phyloP scores from a whole-genome alignment of 2,329 filamentous ascomycete genomes.

The Cercospora citrullina region DNA sequence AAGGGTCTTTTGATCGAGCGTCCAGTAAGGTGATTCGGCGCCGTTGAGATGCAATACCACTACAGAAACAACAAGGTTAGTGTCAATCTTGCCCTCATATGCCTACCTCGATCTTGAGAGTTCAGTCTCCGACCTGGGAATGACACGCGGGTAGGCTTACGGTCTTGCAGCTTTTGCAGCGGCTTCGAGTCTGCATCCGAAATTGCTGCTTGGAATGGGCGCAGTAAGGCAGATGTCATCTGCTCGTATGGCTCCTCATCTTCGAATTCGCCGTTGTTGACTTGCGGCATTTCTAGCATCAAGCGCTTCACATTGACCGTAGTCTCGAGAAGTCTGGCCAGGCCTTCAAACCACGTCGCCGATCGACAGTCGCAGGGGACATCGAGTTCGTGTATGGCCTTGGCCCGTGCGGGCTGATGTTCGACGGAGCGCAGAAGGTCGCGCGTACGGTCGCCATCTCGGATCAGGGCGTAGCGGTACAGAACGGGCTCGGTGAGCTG shows the following conservation, averaged over 20 bases:
- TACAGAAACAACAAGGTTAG: constrained; percentile 8
- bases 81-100: background rate
- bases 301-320: constrained; percentile 22
- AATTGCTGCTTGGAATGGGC: constrained; percentile 22
- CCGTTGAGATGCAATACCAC: constrained; percentile 31
- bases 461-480: constrained; percentile 24
- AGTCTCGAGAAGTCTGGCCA: constrained; percentile 12
- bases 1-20: constrained; percentile 16
- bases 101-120: background rate
- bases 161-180: constrained; percentile 24
- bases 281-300: constrained; percentile 29
- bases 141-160: constrained; percentile 4
- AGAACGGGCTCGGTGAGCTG: constrained; percentile 26
- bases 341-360: constrained; percentile 16
- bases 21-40: constrained; percentile 29
- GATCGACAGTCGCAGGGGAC: constrained; percentile 17
- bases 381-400: constrained; percentile 20
- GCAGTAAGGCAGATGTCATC: constrained; percentile 21
- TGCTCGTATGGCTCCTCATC: constrained; percentile 18
- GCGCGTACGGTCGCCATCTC: constrained; percentile 11
- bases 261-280: constrained; percentile 28
- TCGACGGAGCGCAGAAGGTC: background rate
- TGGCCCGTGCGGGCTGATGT: constrained; percentile 15
- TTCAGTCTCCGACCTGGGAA: background rate
- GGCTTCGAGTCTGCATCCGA: constrained; percentile 9